Base-by-base conservation (phyloP, 1,284 basidiomycete species). In the Ceratobasidium sp. region DNA sequence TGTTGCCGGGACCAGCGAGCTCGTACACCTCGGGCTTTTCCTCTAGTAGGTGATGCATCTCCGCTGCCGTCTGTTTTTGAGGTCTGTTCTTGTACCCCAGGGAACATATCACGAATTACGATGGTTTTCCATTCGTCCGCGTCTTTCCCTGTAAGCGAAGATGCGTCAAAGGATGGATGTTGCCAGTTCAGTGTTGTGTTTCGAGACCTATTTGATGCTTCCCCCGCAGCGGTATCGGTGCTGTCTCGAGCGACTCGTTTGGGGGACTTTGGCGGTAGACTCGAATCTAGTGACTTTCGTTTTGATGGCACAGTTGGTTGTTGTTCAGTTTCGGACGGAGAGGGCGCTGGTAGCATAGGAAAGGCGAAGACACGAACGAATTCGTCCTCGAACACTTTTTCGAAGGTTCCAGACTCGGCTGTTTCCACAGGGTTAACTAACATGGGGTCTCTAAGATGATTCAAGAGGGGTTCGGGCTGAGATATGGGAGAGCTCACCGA, bases 341-440 rank as follows among this genome's bases (percentile, higher is more conserved):
- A 15, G 12, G 26, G 46, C 5, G 28, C 33, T 39, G 61, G 60
- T 10, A 39, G 9, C 72, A 76, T 66, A 26, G 72, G 61, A 55
- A 76, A 64, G 9, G 72, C 60, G 23, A 64, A 76, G n/a, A 76
- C 72, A 10, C 61, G 72, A 23, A 76, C 63, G 18, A 64, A 64
- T 42, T 51, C 56, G 26, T 76, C 72, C 49, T 64, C 72, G 33
- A 53, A 76, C 18, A 76, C 39, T 61, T 76, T 64, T 26, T 66
- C 72, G 56, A 76, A 66, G 3, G 60, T 44, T 0, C 49, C n/a
- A n/a, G 72, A 18, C 6, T 76, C 23, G 9, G 60, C 20, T 20
- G 88, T 86, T 83, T 94, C 91, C 0, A 83, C 82, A 0, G 88
- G 84, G 56, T 86, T 86, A 13, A 93, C 84, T 20, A 84, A 80